Base-by-base conservation (phyloP, 2,329 filamentous ascomycete genomes). In the Lasiodiplodia gonubiensis region DNA sequence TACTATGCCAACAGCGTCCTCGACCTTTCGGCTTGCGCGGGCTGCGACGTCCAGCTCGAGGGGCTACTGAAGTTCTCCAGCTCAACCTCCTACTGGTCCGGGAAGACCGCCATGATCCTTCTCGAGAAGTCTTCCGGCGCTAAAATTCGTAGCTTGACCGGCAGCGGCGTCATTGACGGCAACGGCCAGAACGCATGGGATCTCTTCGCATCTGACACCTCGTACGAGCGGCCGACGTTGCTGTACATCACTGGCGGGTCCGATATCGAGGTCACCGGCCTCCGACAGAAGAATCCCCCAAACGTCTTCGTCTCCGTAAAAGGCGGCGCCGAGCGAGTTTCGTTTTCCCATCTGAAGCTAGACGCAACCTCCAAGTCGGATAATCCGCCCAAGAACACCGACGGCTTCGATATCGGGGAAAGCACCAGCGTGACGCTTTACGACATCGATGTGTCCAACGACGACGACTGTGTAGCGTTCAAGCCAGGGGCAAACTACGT, bases 11-110 rank as follows among this genome's bases (percentile, higher is more conserved):
- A 80, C 67, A 80, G 79, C n/a, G 76, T 77, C 0, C 72, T 85
- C 11, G 75, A 80, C 53, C 80, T 84, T 46, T 73, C 53, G 23
- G 79, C 78, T 2, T 84, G 83, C 71, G 70, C 69, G 4, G 75
- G 74, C n/a, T 85, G 83, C 69, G 80, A 80, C 52, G 75, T 84
- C 57, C 80, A 84, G 68, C 73, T 85, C 6, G 81, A 85, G 67
- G 83, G 82, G 0, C 74, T 77, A 0, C 70, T 85, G 4, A 79
- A 79, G 65, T 78, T 79, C 4, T 75, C 78, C 1, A 73, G 76
- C 2, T 73, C 81, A 55, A 78, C 79, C 7, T 71, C 75, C 37
- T 81, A 80, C 68, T 84, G 82, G 83, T 73, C 77, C 27, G 79
- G 78, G 18, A 76, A 77, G 63, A 76, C 70, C 0, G 76, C 78